Conservation (phyloP, 2,329 filamentous ascomycete genomes). For the Aureobasidium melanogenum region DNA sequence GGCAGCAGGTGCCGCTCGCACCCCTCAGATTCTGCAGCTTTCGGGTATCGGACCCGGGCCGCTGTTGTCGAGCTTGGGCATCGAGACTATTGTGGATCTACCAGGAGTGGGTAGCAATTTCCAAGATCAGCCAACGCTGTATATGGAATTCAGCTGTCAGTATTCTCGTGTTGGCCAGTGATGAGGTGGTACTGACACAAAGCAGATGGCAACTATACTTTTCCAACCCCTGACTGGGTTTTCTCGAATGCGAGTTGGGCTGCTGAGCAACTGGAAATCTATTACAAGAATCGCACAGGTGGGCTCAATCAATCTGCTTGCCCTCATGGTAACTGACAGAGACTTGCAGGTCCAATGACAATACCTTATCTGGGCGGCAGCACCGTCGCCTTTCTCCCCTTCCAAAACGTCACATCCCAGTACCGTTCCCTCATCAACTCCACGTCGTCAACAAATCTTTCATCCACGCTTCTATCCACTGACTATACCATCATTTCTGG, state of each 20-base stretch:
- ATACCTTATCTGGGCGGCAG: constrained; percentile 24
- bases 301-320: no score
- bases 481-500: constrained; percentile 36
- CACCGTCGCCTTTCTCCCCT: constrained; percentile 18
- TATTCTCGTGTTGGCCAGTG: not conserved
- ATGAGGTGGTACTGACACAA: not conserved
- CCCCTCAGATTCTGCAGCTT: constrained; percentile 27
- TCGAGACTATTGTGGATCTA: constrained; percentile 23
- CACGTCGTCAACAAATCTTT: constrained; percentile 13
- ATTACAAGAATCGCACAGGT: constrained; percentile 6
- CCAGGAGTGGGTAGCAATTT: constrained; percentile 27
- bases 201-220: constrained; percentile 17
- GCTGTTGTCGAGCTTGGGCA: constrained; percentile 20
- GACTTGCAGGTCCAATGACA: constrained; percentile 17
- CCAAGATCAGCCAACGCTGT: constrained; percentile 19
- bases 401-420: constrained; percentile 12
- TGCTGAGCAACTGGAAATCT: not conserved
- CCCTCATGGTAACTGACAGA: no score
- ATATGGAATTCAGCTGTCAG: constrained; percentile 9
- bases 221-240: constrained; percentile 21
- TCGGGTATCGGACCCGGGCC: constrained; percentile 20
- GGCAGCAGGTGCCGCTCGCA: constrained; percentile 27
- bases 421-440: constrained; percentile 8
- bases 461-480: constrained; percentile 19
- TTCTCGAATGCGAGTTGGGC: constrained; percentile 19